Base-by-base conservation (phyloP, 257 asterid genomes). In the Scutellaria galericulata region DNA sequence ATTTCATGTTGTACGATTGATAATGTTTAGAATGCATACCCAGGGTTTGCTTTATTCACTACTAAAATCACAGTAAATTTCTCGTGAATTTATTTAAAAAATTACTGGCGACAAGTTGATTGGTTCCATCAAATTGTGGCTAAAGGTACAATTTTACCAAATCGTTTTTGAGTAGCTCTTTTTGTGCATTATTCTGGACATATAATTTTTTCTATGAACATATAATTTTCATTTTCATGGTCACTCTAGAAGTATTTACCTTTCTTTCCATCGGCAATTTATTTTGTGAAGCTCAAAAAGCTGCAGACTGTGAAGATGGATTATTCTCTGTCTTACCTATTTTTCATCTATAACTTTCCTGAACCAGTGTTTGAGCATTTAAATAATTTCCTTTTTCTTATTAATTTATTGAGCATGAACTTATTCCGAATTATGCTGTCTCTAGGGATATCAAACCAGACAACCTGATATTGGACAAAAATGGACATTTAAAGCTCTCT, bases 371-470 rank as follows among this genome's bases (percentile, higher is more conserved):
- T 18, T 69, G 65, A 4, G 7, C 45, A 14, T 39, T 37, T 39
- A 22, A 2, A 3, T 27, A 27, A 27, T 2, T 42, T 24, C 7
- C 39, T 51, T 62, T 15, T 6, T n/a, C 9, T 35, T 9, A 9
- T 42, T 22, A 7, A 35, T 59, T 14, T 15, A 7, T 60, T 15
- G 53, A 15, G 52, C 20, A 7, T 61, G 47, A 50, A 39, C 24
- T 51, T 14, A 35, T 57, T 39, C 57, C 61, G 14, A n/a, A 10
- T 68, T 72, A 10, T 83, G 78, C 65, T 79, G 12, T 39, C 24
- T 78, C 63, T 71, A 94, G 99, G 91, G 99, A 94, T 74, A 91
- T 94, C 77, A 94, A 94, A 82, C 99, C 99, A 27, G 99, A 94
- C 72, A 94, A 94, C 85, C 83, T 94, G 79, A 91, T 94, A 79